These are phyloP conservation scores for Beauveria sp. DNA, from an alignment of 2,329 filamentous ascomycete genomes.

Conservation along the genomic window DNA sequence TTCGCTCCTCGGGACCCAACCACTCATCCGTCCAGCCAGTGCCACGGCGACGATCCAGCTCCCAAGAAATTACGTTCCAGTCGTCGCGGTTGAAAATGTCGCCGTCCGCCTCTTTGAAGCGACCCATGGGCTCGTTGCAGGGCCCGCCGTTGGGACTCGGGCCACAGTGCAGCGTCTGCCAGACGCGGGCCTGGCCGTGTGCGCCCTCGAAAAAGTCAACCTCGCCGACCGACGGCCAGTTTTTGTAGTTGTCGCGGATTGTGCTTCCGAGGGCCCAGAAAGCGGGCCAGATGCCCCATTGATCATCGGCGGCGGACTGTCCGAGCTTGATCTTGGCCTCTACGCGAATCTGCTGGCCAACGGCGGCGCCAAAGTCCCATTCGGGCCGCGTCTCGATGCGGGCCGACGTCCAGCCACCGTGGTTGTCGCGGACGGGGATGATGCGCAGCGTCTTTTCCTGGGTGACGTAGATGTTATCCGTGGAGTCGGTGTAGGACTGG, in stretches of 20 bases:
- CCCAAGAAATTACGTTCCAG: constrained; percentile 26
- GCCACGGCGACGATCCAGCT: constrained; percentile 24
- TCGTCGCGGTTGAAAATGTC: constrained; percentile 19
- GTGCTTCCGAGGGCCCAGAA: constrained; percentile 37
- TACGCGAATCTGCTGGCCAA: constrained; percentile 28
- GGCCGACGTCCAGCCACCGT: constrained; percentile 33
- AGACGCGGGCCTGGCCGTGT: constrained; percentile 29
- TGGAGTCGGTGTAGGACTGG: constrained; percentile 35
- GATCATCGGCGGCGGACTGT: constrained; percentile 15
- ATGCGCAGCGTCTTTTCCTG: constrained; percentile 29
- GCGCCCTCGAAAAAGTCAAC: constrained; percentile 37
- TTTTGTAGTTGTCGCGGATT: constrained; percentile 29
- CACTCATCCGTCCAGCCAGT: constrained; percentile 1
- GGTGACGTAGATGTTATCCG: constrained; percentile 33
- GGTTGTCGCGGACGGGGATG: constrained; percentile 20
- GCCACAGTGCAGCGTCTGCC: constrained; percentile 36
- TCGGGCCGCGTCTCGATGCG: constrained; percentile 32
- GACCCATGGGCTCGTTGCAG: constrained; percentile 33
- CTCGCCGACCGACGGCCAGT: constrained; percentile 36
- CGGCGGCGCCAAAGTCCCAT: constrained; percentile 26
- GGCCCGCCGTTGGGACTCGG: constrained; percentile 26
- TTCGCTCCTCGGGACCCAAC: constrained; percentile 21
- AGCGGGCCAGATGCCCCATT: constrained; percentile 38
- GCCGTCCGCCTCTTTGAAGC: constrained; percentile 16
- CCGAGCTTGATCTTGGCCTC: constrained; percentile 32